Evolutionary conservation across 768 basidiomycete genomes (phyloP).

Genomic region (Suillus bovinus): DNA sequence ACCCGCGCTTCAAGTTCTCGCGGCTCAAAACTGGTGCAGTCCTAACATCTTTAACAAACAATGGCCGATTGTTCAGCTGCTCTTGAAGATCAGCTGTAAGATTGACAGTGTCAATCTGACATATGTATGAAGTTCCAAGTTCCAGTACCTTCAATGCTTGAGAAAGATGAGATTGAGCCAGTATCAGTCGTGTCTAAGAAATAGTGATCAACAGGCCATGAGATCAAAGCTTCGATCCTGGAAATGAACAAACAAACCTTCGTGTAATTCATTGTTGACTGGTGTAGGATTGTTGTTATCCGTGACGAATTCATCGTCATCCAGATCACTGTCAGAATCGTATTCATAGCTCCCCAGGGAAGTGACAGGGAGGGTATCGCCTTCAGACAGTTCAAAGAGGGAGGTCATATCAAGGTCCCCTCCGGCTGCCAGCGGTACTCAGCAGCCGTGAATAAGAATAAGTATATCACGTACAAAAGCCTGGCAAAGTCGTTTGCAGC

Average conservation of each 20-base stretch:
- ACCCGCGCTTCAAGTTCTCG: neutral
- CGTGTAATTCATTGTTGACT: neutral
- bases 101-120: neutral
- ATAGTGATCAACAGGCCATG: neutral
- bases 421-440: neutral
- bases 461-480: neutral
- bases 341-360: neutral
- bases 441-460: neutral
- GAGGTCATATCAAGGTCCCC: neutral
- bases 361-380: neutral
- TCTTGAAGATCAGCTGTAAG: neutral
- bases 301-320: neutral
- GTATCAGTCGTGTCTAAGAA: neutral
- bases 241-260: neutral
- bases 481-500: neutral
- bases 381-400: neutral
- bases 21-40: neutral
- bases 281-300: neutral
- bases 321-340: neutral
- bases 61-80: neutral
- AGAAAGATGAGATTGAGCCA: neutral
- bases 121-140: no score
- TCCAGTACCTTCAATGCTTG: constrained; percentile 6
- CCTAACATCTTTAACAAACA: neutral
- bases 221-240: neutral